Conservation (phyloP, 2,329 filamentous ascomycete genomes). For the Didymella exigua region DNA sequence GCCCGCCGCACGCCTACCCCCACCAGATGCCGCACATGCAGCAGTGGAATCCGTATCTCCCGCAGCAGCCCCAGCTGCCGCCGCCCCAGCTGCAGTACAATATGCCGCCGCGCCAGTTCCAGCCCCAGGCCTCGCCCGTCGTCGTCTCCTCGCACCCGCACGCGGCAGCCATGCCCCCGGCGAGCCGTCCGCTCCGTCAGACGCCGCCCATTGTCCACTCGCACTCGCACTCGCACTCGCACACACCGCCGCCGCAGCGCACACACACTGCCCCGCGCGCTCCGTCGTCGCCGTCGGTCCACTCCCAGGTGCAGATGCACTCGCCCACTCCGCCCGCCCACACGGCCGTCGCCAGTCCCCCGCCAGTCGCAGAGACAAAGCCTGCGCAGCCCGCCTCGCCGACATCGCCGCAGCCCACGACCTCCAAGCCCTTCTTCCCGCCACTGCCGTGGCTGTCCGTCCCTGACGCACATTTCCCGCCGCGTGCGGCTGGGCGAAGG, state of each 20-base stretch:
- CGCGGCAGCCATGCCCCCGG: constrained; percentile 55
- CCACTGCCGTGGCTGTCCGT: constrained; percentile 66
- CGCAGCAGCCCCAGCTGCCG: constrained; percentile 12
- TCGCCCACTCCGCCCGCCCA: constrained; percentile 41
- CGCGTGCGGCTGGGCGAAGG: constrained; percentile 53
- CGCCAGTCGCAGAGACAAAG: constrained; percentile 22
- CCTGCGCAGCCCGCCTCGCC: constrained; percentile 22
- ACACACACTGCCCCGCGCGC: constrained; percentile 39
- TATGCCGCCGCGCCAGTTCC: constrained; percentile 48
- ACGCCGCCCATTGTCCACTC: constrained; percentile 47
- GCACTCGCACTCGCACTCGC: constrained; percentile 44
- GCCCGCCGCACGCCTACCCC: constrained; percentile 42
- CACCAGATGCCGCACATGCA: constrained; percentile 46
- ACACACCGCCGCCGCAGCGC: constrained; percentile 42
- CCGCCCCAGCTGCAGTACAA: constrained; percentile 41
- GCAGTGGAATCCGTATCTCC: constrained; percentile 51
- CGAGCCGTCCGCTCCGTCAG: constrained; percentile 47
- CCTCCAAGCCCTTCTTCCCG: constrained; percentile 56
- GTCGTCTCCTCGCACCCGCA: constrained; percentile 55
- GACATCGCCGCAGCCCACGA: constrained; percentile 29
- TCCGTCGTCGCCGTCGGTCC: constrained; percentile 45
- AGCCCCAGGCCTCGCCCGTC: constrained; percentile 51
- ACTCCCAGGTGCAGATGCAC: constrained; percentile 42
- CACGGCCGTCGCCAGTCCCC: constrained; percentile 18
- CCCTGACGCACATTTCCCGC: constrained; percentile 60